Percentiles rank a stretch among this genome's conserved stretches.
Conservation (phyloP, 768 basidiomycete genomes). For the Pisolithus sp. region DNA sequence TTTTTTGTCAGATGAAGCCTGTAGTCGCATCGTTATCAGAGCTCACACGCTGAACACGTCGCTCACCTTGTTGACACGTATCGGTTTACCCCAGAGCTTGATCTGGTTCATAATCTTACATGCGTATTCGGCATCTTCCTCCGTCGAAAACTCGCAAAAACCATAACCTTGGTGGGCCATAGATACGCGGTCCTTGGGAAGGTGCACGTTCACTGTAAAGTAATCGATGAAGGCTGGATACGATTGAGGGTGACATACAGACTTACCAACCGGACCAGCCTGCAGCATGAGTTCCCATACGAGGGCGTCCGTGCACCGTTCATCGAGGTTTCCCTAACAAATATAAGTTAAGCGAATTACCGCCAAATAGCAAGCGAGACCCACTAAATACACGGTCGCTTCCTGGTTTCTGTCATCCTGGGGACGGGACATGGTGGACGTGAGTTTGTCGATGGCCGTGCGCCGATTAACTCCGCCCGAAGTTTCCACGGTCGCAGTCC, state of each 20-base stretch:
- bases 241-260: neutral
- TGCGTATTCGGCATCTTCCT: slow-evolving; percentile 99
- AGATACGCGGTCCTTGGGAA: slow-evolving; percentile 97
- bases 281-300: slow-evolving; percentile 99
- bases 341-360: neutral
- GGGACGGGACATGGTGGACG: slow-evolving; percentile 37
- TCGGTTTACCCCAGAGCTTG: slow-evolving; percentile 97
- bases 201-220: slow-evolving; percentile 83
- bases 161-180: slow-evolving; percentile 99
- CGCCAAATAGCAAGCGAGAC: neutral
- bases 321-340: slow-evolving; percentile 89
- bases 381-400: slow-evolving; percentile 81
- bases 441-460: too few relatives aligned
- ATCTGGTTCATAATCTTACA: slow-evolving; percentile 99
- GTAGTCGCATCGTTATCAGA: slow-evolving; percentile 5
- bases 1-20: slow-evolving; percentile 98
- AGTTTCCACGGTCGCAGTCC: slow-evolving; percentile 5
- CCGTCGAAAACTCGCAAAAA: slow-evolving; percentile 98
- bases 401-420: slow-evolving; percentile 90
- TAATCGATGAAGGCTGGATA: neutral
- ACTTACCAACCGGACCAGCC: slow-evolving; percentile 95
- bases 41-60: neutral
- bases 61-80: slow-evolving; percentile 95
- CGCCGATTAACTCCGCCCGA: slow-evolving; percentile 15
- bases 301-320: slow-evolving; percentile 87